Base-by-base conservation (phyloP, 768 basidiomycete genomes). In the Rhodosporidiobolus odoratus region DNA sequence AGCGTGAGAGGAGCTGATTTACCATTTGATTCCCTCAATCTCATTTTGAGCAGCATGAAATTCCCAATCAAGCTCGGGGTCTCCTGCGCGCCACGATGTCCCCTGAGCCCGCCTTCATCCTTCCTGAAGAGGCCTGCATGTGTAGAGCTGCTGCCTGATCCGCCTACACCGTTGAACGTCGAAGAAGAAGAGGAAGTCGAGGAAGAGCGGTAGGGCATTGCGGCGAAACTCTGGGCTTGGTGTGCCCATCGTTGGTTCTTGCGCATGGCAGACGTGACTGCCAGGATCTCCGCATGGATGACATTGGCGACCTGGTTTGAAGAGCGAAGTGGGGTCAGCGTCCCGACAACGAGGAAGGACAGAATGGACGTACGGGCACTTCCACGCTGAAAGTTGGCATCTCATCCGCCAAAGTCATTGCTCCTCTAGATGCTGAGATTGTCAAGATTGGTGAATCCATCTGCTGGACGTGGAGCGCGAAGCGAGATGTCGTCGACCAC, bases 161-260 rank as follows among this genome's bases (percentile, higher is more conserved):
- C 60, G 25, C 60, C 59, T 23, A 41, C 60, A 21, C 40, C 50
- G 40, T 41, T 67, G 21, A 54, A 30, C 8, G 69, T 53, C 6
- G n/a, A 47, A 48, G 30, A 41, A 30, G 72, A 34, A 21, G 73
- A 77, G 8, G 78, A 76, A 1, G 30, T 76, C 16, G 78, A 76
- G 0, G 17, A 53, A 32, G 48, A 50, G 48, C 15, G 25, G 15
- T 10, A 53, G 27, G 52, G 43, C 43, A 45, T 45, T 45, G 43
- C 43, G 23, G 43, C 43, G 43, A 13, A 45, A 23, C 43, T 12
- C 43, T 45, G 43, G 13, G 13, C 13, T 23, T 45, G 73, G 63
- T 5, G 77, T 25, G 94, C 89, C 95, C 95, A 97, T 53, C 96
- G 86, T 56, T 94, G 92, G 81, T 98, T 98, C 83, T 93, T 92